Conservation (phyloP, 805 yeast species). For the Schwanniomyces pseudopolymorphus region DNA sequence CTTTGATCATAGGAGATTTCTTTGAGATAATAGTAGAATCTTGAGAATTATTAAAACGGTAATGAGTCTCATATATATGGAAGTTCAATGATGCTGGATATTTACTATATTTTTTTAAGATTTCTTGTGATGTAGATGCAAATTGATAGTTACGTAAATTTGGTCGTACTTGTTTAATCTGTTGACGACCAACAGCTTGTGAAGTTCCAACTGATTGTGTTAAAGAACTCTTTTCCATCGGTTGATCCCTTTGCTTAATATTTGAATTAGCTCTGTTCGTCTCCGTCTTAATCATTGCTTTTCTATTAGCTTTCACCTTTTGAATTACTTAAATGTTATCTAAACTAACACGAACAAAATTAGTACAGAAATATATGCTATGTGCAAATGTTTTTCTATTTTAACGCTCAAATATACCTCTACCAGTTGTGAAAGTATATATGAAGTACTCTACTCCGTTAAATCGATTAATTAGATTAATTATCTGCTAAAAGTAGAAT, state of each 20-base stretch:
- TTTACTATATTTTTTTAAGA: constrained; percentile 73
- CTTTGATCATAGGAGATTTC: constrained; percentile 71
- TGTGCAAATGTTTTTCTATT: background rate
- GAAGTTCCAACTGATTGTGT: constrained; percentile 19
- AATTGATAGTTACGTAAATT: constrained; percentile 46
- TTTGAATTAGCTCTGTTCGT: constrained; percentile 16
- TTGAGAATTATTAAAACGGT: constrained; percentile 81
- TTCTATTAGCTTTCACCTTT: background rate
- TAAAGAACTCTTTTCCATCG: constrained; percentile 24
- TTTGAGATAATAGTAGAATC: constrained; percentile 81
- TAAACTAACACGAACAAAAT: background rate
- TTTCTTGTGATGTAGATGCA: constrained; percentile 68
- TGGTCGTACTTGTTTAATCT: constrained; percentile 19
- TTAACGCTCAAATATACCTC: background rate
- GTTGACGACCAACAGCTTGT: constrained; percentile 11
- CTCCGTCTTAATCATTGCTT: background rate
- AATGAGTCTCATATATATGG: constrained; percentile 90
- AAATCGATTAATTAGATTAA: background rate
- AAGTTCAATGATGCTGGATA: constrained; percentile 81
- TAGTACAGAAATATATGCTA: background rate
- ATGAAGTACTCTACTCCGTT: background rate
- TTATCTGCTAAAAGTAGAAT: background rate
- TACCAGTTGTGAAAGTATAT: background rate
- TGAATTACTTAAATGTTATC: background rate
- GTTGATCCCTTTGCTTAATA: constrained; percentile 35